Conservation (phyloP, 2,329 filamentous ascomycete genomes). For the Stagonosporopsis chrysanthemi region DNA sequence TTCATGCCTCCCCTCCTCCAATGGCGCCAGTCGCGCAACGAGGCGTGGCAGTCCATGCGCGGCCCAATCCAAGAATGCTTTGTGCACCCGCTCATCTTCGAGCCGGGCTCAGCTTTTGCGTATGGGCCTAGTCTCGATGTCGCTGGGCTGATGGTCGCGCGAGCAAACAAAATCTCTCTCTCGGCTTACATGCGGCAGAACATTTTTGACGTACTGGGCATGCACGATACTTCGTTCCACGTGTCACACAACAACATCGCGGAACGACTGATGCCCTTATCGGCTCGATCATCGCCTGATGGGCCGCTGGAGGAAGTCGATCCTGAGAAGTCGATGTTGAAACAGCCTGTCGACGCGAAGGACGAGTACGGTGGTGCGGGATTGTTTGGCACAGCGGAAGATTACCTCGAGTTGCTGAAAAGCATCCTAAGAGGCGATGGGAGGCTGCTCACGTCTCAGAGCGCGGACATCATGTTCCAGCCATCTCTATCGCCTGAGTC, state of each 20-base stretch:
- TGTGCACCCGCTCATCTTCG: conserved; percentile 33
- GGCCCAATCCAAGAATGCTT: conserved; percentile 22
- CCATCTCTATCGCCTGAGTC: conserved; percentile 16
- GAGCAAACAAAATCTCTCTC: conserved; percentile 27
- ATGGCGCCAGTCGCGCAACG: conserved; percentile 25
- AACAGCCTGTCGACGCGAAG: conserved; percentile 13
- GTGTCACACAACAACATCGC: conserved; percentile 19
- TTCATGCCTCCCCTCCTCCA: conserved; percentile 26
- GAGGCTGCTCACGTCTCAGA: conserved; percentile 24
- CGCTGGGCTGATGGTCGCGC: conserved; percentile 35
- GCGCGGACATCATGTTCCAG: conserved; percentile 25
- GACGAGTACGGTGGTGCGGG: conserved; percentile 33
- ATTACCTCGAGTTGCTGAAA: conserved; percentile 31
- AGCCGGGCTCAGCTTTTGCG: conserved; percentile 31
- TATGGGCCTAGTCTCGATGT: conserved; percentile 36
- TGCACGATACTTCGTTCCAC: conserved; percentile 34
- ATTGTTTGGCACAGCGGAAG: conserved; percentile 27
- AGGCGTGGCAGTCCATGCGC: conserved; percentile 16
- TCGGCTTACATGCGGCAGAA: conserved; percentile 37
- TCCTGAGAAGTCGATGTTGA: not conserved
- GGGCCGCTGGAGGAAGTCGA: conserved; percentile 15
- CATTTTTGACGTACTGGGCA: conserved; percentile 33
- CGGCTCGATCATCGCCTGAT: conserved; percentile 13
- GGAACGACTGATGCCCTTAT: conserved; percentile 28
- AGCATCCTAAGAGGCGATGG: conserved; percentile 29